Evolutionary conservation across 805 yeast species (phyloP).

Genomic region (Lachancea kluyveri): DNA sequence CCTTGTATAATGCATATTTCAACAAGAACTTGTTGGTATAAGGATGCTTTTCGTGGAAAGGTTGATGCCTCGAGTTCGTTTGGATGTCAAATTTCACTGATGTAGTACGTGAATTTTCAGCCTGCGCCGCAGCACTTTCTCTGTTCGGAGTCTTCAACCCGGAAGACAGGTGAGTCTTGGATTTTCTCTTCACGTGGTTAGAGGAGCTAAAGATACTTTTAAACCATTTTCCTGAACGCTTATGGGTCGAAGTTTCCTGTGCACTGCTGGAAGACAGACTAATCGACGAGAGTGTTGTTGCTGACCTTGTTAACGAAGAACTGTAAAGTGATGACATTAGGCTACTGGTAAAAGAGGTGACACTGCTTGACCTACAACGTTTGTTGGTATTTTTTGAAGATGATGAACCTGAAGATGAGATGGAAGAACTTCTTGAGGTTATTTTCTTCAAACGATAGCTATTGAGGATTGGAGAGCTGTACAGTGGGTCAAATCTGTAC

Average conservation of each 20-base stretch:
- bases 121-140: neutral
- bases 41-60: slow-evolving; percentile 47
- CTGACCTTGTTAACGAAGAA: too few species aligned
- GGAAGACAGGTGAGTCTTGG: slow-evolving; percentile 3
- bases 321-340: slow-evolving; percentile 28
- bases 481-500: slow-evolving; percentile 63
- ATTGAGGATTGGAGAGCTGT: slow-evolving; percentile 36
- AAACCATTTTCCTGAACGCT: slow-evolving; percentile 13
- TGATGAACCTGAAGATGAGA: slow-evolving; percentile 7
- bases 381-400: slow-evolving; percentile 4
- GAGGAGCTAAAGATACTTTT: slow-evolving; percentile 14
- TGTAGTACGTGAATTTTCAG: neutral
- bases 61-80: slow-evolving; percentile 21
- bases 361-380: slow-evolving; percentile 18
- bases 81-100: slow-evolving; percentile 6
- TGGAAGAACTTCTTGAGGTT: slow-evolving; percentile 20
- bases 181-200: slow-evolving; percentile 2
- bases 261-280: slow-evolving; percentile 1
- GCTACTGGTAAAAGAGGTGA: slow-evolving; percentile 25
- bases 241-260: slow-evolving; percentile 7
- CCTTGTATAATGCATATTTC: slow-evolving; percentile 62
- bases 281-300: slow-evolving; percentile 5
- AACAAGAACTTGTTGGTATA: slow-evolving; percentile 51
- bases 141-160: neutral
- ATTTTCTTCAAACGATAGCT: slow-evolving; percentile 21